Evolutionary conservation across 208 protist species (phyloP).

Genomic region (Blechomonas ayalai): DNA sequence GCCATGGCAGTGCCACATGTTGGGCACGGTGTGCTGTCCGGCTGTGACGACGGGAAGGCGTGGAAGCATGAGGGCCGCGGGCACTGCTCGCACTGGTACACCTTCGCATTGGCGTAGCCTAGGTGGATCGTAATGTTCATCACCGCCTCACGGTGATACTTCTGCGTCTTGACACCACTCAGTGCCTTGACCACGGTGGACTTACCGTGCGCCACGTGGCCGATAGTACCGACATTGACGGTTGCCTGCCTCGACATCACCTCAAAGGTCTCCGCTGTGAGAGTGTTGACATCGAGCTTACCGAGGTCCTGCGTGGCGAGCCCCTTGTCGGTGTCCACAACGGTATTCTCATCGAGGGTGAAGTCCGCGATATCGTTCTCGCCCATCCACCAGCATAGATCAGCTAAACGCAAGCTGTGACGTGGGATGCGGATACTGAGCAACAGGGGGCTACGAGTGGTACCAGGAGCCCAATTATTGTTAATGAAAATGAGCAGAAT

Average conservation of each 20-base stretch:
- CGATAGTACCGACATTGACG: slow-evolving; percentile 99
- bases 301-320: slow-evolving; percentile 74
- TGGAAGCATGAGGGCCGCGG: slow-evolving; percentile 92
- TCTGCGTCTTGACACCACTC: slow-evolving; percentile 98
- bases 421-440: too few relatives aligned
- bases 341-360: slow-evolving; percentile 39
- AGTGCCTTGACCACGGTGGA: slow-evolving; percentile 99
- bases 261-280: slow-evolving; percentile 93
- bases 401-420: too few relatives aligned
- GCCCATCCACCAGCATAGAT: too few relatives aligned
- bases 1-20: slow-evolving; percentile 57
- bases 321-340: slow-evolving; percentile 33
- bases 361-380: slow-evolving; percentile 71
- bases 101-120: slow-evolving; percentile 99
- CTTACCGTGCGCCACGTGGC: slow-evolving; percentile 99
- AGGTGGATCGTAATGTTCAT: slow-evolving; percentile 99
- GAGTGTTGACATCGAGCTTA: slow-evolving; percentile 59
- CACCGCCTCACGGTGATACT: slow-evolving; percentile 98
- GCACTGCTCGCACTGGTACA: slow-evolving; percentile 87
- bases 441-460: too few relatives aligned
- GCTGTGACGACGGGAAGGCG: slow-evolving; percentile 80
- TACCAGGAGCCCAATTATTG: too few relatives aligned
- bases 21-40: slow-evolving; percentile 82
- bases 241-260: slow-evolving; percentile 99
- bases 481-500: too few relatives aligned